A percentile compares a stretch with the other conserved stretches of the same genome.
Evolutionary conservation across 1,284 basidiomycete species (phyloP).

Genomic region (Amylostereum areolatum): DNA sequence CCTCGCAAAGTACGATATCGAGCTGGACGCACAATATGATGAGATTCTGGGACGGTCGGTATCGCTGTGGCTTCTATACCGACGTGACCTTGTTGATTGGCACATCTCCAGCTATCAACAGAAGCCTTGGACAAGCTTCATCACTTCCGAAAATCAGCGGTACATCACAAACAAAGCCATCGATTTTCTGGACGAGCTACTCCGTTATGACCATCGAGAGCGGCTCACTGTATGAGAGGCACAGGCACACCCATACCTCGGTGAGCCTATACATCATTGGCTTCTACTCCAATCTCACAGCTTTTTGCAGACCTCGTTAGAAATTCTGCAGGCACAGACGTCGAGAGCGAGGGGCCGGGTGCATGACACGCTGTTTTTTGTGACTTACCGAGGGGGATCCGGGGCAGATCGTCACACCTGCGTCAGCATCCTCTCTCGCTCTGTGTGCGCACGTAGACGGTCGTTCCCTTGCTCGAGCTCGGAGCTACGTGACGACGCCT

Average conservation of each 20-base stretch:
- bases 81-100: slow-evolving; percentile 5
- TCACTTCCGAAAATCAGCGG: slow-evolving; percentile 93
- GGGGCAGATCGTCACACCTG: too few species aligned
- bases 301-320: slow-evolving; percentile 14
- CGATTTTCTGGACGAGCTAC: slow-evolving; percentile 92
- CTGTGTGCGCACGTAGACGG: too few species aligned
- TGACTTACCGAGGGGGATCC: too few species aligned
- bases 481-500: too few species aligned
- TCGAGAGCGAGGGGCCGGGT: slow-evolving; percentile 74
- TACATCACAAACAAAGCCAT: slow-evolving; percentile 98
- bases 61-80: background rate
- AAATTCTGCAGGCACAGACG: slow-evolving; percentile 28
- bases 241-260: slow-evolving; percentile 86
- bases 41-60: slow-evolving; percentile 76
- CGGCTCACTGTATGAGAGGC: slow-evolving; percentile 91
- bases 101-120: slow-evolving; percentile 67
- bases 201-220: slow-evolving; percentile 97
- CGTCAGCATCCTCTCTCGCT: too few species aligned
- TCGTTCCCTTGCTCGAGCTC: too few species aligned
- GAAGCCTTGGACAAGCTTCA: slow-evolving; percentile 92
- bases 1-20: slow-evolving; percentile 92
- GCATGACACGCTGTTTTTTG: too few species aligned
- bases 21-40: slow-evolving; percentile 86
- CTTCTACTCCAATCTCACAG: background rate
- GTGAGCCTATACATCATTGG: too few species aligned